Evolutionary conservation across 768 basidiomycete genomes (phyloP), one percentile per base, ranked within the genome.

Genomic region (Tephrocybe sp.): DNA sequence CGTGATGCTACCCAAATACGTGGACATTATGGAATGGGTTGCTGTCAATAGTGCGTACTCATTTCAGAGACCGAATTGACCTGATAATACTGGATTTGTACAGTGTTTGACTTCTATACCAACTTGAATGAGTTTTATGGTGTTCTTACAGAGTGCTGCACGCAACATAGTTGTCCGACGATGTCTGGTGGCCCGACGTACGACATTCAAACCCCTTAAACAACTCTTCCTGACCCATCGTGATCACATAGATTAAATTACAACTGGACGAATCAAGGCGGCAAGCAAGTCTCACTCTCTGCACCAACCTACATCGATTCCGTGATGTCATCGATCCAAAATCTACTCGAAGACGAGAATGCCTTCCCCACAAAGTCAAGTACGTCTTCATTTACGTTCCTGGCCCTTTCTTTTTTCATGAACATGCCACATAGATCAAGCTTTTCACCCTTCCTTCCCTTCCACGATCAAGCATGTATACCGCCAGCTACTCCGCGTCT

Each of bases 61-160:
- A 23, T 21, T 41, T 5, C 11, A 11, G 28, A 30, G 5, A 21
- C 32, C 17, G 14, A n/a, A n/a, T 36, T 37, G 12, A 34, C 26
- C n/a, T 4, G 39, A 40, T 30, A 3, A 5, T 8, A 8, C 6
- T 39, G 10, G 1, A 9, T 17, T 15, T 37, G 21, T 17, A 18
- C 50, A 98, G 96, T 98, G 40, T 96, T 90, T 62, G 96, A 98
- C 71, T 97, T 98, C 69, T 98, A 96, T 68, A 90, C 89, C 65
- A 98, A 97, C 67, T 76, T 98, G 59, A 98, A 98, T 70, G 87
- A 92, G 69, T 98, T 98, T 69, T 98, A 97, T 67, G 94, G 93
- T 0, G 89, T 92, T 38, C 80, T 98, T 40, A 85, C 93, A 4
- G 96, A 98, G 67, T 88, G 85, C 62, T 98, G 96, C 69, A 97